These are phyloP conservation scores for Diplodia seriata DNA, from an alignment of 2,329 filamentous ascomycete species.

Conservation along the genomic window DNA sequence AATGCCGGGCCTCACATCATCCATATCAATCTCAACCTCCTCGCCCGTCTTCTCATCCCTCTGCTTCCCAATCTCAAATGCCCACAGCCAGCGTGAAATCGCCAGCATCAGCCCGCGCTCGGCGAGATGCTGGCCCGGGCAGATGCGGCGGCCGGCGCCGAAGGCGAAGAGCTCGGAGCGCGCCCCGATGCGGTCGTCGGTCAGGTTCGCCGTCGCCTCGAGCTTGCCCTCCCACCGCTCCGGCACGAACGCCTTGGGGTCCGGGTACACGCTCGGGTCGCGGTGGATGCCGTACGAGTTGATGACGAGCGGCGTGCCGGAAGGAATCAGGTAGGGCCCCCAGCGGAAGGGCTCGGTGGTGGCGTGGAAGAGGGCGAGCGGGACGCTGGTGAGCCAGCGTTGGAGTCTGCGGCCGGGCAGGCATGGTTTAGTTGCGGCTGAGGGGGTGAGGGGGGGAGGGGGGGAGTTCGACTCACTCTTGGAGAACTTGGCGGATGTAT, in stretches of 20 bases:
- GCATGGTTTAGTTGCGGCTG: no score
- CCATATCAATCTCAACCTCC: slow-evolving; percentile 13
- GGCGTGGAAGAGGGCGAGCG: slow-evolving; percentile 46
- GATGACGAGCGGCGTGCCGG: slow-evolving; percentile 48
- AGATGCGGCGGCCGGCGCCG: slow-evolving; percentile 48
- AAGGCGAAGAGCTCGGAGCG: slow-evolving; percentile 47
- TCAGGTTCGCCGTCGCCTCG: slow-evolving; percentile 34
- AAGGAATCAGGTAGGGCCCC: slow-evolving; percentile 49
- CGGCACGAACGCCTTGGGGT: slow-evolving; percentile 20
- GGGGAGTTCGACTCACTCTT: slow-evolving; percentile 28
- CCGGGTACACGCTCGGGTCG: slow-evolving; percentile 36
- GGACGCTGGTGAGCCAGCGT: slow-evolving; percentile 16
- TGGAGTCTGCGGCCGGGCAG: background rate
- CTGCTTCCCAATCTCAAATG: slow-evolving; percentile 38
- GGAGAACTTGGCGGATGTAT: slow-evolving; percentile 33
- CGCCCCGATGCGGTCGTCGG: slow-evolving; percentile 33
- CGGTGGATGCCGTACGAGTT: slow-evolving; percentile 47
- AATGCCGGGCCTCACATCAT: slow-evolving; percentile 34
- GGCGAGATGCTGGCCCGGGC: slow-evolving; percentile 49
- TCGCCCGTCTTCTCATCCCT: slow-evolving; percentile 22
- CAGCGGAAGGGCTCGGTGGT: slow-evolving; percentile 44
- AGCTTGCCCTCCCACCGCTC: slow-evolving; percentile 37
- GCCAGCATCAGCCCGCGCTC: slow-evolving; percentile 42
- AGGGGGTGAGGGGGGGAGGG: background rate
- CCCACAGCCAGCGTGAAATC: slow-evolving; percentile 46